Conservation (phyloP, 148 eudicot genomes). For the Chenopodium quinoa region DNA sequence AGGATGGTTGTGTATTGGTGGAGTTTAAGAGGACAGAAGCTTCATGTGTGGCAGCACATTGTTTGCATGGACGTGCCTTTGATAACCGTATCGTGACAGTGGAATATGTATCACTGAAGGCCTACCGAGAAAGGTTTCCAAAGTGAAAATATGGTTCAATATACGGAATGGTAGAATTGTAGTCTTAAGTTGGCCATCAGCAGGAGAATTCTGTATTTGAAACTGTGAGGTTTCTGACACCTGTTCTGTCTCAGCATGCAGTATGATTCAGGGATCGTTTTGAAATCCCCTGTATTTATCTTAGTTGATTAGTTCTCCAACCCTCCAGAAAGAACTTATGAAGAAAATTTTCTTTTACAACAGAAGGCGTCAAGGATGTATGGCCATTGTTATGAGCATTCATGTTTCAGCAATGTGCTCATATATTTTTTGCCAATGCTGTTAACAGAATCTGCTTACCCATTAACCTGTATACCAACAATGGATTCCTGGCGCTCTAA, state of each 20-base stretch:
- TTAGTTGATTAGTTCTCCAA: neutral
- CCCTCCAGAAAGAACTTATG: neutral
- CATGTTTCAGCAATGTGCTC: neutral
- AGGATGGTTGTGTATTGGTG: constrained; percentile 66
- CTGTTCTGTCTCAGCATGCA: neutral
- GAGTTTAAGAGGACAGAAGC: constrained; percentile 79
- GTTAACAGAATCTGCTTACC: neutral
- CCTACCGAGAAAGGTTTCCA: constrained; percentile 49
- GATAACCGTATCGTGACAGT: constrained; percentile 62
- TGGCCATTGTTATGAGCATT: neutral
- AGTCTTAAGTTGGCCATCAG: neutral
- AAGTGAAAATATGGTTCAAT: constrained; percentile 18
- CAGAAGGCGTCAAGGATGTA: neutral
- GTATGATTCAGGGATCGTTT: neutral
- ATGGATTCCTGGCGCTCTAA: neutral
- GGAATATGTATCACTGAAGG: constrained; percentile 50
- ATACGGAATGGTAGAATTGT: neutral
- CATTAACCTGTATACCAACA: constrained; percentile 14
- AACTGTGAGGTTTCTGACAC: neutral
- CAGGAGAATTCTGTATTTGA: neutral
- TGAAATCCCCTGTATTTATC: neutral
- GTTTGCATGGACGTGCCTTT: constrained; percentile 75
- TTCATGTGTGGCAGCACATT: constrained; percentile 85
- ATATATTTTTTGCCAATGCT: constrained; percentile 16
- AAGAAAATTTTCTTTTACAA: neutral